Conservation (phyloP, 2,329 filamentous ascomycete species). For the Ophiostoma angusticollis region DNA sequence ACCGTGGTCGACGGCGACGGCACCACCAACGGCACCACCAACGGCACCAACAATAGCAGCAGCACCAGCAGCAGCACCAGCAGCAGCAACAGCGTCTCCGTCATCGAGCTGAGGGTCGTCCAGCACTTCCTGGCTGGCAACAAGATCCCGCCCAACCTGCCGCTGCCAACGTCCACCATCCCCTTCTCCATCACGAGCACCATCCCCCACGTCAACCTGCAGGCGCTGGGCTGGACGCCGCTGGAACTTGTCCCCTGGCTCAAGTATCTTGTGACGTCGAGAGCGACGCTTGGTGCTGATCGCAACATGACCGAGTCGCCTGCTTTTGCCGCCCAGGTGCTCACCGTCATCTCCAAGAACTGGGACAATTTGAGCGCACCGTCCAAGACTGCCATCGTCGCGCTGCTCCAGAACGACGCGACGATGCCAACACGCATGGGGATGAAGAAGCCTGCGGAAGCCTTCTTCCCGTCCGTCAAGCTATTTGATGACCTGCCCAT, state of each 20-base stretch:
- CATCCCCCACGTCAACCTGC: constrained; percentile 54
- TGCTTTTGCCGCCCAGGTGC: constrained; percentile 62
- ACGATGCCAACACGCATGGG: constrained; percentile 84
- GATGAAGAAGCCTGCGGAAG: constrained; percentile 72
- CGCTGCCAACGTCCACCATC: constrained; percentile 68
- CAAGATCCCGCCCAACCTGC: constrained; percentile 68
- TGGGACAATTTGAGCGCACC: constrained; percentile 67
- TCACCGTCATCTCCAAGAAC: constrained; percentile 72
- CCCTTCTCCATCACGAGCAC: constrained; percentile 70
- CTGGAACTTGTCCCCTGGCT: constrained; percentile 80
- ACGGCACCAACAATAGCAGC: constrained; percentile 34
- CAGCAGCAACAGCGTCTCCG: constrained; percentile 26
- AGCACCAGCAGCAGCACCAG: constrained; percentile 36
- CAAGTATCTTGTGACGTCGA: constrained; percentile 60
- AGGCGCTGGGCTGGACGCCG: constrained; percentile 74
- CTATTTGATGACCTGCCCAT: constrained; percentile 88
- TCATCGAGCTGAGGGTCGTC: constrained; percentile 68
- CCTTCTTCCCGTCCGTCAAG: constrained; percentile 89
- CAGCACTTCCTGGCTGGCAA: constrained; percentile 61
- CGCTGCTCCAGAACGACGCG: constrained; percentile 52
- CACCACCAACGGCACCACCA: constrained; percentile 32
- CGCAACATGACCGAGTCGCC: constrained; percentile 60
- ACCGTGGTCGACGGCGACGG: constrained; percentile 47
- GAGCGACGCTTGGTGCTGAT: constrained; percentile 43
- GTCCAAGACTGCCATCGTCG: constrained; percentile 52